These are phyloP conservation scores for Hippophae gyantsensis DNA, from an alignment of 306 rosid species.

Conservation along the genomic window DNA sequence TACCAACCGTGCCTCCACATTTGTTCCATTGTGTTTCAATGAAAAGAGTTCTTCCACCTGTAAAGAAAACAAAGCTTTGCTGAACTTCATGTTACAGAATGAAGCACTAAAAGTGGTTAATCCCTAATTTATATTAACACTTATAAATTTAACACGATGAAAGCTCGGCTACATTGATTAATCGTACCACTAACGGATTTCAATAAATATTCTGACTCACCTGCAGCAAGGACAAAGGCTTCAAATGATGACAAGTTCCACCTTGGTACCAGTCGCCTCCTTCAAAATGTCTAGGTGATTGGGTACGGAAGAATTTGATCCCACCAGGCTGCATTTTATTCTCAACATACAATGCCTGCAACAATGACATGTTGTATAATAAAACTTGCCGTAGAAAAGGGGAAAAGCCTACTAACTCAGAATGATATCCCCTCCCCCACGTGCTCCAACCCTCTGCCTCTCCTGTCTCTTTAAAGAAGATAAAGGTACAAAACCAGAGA, in stretches of 20 bases:
- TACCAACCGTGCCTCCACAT: conserved; percentile 65
- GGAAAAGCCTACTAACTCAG: not conserved
- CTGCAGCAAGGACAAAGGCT: conserved; percentile 54
- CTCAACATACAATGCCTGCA: conserved; percentile 40
- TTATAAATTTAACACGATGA: no score
- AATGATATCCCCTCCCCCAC: not conserved
- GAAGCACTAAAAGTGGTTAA: no score
- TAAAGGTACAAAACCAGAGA: no score
- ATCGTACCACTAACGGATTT: not conserved
- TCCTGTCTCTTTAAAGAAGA: no score
- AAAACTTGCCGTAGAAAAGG: not conserved
- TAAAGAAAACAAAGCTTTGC: not conserved
- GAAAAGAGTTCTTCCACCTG: conserved; percentile 82
- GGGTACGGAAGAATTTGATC: conserved; percentile 69
- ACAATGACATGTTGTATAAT: not conserved
- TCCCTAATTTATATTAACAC: no score
- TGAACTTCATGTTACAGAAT: not conserved
- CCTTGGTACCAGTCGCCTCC: conserved; percentile 96
- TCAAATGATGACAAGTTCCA: conserved; percentile 59
- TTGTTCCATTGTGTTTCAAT: conserved; percentile 57
- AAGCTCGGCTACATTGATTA: not conserved
- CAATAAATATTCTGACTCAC: conserved; percentile 18
- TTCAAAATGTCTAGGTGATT: conserved; percentile 93
- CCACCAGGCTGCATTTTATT: conserved; percentile 35
- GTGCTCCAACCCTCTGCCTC: no score